Evolutionary conservation across 1,284 basidiomycete genomes (phyloP).

Genomic region (Tranzscheliella williamsii): DNA sequence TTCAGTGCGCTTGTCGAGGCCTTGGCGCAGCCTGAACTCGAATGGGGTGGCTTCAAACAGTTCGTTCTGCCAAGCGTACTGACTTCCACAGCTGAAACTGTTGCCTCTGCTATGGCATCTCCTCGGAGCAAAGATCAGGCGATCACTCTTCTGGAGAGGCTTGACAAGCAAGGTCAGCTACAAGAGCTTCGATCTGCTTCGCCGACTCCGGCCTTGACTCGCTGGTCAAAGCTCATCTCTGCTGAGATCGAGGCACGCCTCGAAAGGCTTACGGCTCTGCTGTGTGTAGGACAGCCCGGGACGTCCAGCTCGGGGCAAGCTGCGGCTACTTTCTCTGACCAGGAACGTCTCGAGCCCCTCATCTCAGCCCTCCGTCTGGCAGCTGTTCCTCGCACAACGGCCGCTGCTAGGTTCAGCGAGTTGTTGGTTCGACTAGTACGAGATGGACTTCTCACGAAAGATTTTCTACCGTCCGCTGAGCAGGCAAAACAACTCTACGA

Average conservation of each 20-base stretch:
- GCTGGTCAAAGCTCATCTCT: slow-evolving; percentile 36
- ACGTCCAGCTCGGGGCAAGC: not conserved
- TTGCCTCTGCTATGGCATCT: slow-evolving; percentile 10
- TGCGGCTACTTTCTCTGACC: slow-evolving; percentile 4
- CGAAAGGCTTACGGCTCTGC: slow-evolving; percentile 12
- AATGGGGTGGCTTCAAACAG: slow-evolving; percentile 53
- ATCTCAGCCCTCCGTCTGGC: slow-evolving; percentile 31
- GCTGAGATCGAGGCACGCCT: slow-evolving; percentile 25
- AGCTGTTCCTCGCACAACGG: slow-evolving; percentile 13
- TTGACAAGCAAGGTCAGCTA: slow-evolving; percentile 35
- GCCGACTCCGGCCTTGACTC: slow-evolving; percentile 24
- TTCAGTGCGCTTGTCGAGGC: slow-evolving; percentile 48
- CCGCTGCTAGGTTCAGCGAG: slow-evolving; percentile 5
- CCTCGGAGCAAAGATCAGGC: slow-evolving; percentile 34
- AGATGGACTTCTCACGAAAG: slow-evolving; percentile 18
- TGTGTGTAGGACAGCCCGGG: slow-evolving; percentile 5
- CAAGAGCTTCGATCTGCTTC: slow-evolving; percentile 16
- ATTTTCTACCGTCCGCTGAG: slow-evolving; percentile 8
- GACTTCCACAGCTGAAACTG: slow-evolving; percentile 38
- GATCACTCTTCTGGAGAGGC: slow-evolving; percentile 44
- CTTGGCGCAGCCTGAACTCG: slow-evolving; percentile 36
- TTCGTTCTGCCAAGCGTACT: slow-evolving; percentile 51
- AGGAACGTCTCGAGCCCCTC: slow-evolving; percentile 17
- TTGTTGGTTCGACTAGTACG: slow-evolving; percentile 17
- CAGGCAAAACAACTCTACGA: slow-evolving; percentile 19